Evolutionary conservation across 352 stramenopile species (phyloP).

Genomic region (Pythium vanterpoolii): DNA sequence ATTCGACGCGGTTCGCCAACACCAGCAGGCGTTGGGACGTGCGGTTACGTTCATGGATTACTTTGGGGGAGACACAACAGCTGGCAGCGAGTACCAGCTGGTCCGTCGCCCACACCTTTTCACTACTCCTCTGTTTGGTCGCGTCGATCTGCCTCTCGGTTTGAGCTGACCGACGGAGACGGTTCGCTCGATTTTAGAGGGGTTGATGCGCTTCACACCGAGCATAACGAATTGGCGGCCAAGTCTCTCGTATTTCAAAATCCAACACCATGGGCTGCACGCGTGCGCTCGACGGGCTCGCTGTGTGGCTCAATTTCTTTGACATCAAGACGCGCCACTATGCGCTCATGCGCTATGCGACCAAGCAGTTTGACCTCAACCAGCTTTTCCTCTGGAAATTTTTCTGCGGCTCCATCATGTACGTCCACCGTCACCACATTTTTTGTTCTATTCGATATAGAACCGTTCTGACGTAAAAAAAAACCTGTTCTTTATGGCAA

Average conservation of each 20-base stretch:
- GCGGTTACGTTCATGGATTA: not conserved
- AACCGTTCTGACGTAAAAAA: too few relatives aligned
- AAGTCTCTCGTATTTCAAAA: too few relatives aligned
- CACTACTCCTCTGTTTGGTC: not conserved
- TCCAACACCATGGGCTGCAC: slow-evolving; percentile 2
- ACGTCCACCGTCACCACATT: slow-evolving; percentile 10
- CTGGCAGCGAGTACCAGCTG: not conserved
- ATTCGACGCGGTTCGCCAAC: slow-evolving; percentile 5
- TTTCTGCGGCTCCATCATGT: slow-evolving; percentile 48
- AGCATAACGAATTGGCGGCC: not conserved
- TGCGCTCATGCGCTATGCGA: slow-evolving; percentile 35
- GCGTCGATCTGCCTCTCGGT: not conserved
- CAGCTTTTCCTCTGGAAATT: slow-evolving; percentile 65
- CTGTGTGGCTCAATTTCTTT: slow-evolving; percentile 67
- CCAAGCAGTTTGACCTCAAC: slow-evolving; percentile 44
- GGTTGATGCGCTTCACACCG: too few relatives aligned
- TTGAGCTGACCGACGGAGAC: not conserved
- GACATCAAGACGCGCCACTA: slow-evolving; percentile 62
- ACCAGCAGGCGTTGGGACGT: slow-evolving; percentile 4
- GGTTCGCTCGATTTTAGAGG: too few relatives aligned
- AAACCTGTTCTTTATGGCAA: not conserved
- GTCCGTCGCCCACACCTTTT: not conserved
- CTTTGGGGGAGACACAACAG: not conserved
- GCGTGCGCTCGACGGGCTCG: slow-evolving; percentile 33
- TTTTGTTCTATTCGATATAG: not conserved